These are phyloP conservation scores for Pestalotiopsis sp. DNA, from an alignment of 2,329 filamentous ascomycete genomes.

Conservation along the genomic window DNA sequence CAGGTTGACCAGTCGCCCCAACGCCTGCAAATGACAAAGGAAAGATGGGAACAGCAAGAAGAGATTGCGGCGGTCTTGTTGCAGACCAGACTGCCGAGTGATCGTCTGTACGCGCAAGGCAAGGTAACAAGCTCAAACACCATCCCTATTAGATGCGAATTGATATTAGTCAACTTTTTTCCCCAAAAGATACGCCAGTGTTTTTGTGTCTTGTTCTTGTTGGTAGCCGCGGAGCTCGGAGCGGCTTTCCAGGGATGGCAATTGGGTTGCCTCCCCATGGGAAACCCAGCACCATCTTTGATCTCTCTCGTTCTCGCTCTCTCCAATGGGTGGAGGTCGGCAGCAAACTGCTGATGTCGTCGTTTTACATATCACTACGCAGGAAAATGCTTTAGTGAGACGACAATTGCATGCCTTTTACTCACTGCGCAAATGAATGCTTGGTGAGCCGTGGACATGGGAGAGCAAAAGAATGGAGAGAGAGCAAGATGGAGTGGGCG, in stretches of 20 bases:
- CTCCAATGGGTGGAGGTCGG: neutral
- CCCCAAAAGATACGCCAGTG: neutral
- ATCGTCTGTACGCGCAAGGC: neutral
- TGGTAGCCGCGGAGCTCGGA: neutral
- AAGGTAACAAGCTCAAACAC: conserved; percentile 17
- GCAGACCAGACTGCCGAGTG: neutral
- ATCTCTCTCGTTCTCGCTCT: neutral
- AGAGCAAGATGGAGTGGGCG: neutral
- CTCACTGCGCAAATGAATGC: conserved; percentile 9
- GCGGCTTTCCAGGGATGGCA: neutral
- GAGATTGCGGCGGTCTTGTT: neutral
- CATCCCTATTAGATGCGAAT: conserved; percentile 20
- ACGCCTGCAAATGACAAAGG: neutral
- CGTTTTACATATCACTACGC: conserved; percentile 13
- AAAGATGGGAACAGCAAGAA: neutral
- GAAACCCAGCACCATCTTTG: neutral
- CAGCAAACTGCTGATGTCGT: neutral
- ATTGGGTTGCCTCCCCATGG: neutral
- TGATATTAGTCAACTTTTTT: conserved; percentile 18
- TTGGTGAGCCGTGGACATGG: conserved; percentile 11
- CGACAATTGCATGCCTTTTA: conserved; percentile 8
- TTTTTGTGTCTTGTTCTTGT: neutral
- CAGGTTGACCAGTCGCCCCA: neutral
- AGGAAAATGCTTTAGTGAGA: conserved; percentile 12
- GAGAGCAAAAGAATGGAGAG: conserved; percentile 1